phyloP scores from a whole-genome alignment of 495 filamentous ascomycete species.

The Talaromyces stipitatus region DNA sequence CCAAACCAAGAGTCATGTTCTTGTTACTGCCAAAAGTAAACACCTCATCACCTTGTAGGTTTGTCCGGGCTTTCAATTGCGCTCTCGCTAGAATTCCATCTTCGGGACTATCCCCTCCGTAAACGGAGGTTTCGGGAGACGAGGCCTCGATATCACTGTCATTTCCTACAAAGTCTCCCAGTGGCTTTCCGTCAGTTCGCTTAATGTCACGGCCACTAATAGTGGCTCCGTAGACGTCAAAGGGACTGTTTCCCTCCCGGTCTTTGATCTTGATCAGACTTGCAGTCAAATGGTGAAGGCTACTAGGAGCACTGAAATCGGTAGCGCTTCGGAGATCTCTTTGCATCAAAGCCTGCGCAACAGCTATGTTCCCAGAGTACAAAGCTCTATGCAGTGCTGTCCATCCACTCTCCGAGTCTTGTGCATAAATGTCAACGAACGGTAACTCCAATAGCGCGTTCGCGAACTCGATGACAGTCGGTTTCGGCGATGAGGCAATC shows the following conservation, averaged over 20 bases:
- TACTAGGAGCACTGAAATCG: constrained; percentile 37
- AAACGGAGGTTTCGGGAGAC: constrained; percentile 28
- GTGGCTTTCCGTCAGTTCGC: constrained; percentile 9
- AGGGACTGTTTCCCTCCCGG: constrained; percentile 86
- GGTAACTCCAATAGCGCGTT: constrained; percentile 71
- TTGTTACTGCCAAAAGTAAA: constrained; percentile 94
- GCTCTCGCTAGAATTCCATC: constrained; percentile 16
- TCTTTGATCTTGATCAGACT: constrained; percentile 92
- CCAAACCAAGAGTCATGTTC: constrained; percentile 85
- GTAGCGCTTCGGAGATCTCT: constrained; percentile 63
- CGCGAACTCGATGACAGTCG: constrained; percentile 63
- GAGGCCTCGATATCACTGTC: constrained; percentile 24
- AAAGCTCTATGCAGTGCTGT: constrained; percentile 87
- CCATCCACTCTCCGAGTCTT: constrained; percentile 92
- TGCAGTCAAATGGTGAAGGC: constrained; percentile 40
- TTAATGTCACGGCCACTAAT: constrained; percentile 55
- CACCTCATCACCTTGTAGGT: constrained; percentile 69
- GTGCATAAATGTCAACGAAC: constrained; percentile 73
- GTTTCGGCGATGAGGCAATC: constrained; percentile 64
- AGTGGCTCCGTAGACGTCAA: constrained; percentile 81
- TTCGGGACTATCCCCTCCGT: constrained; percentile 28
- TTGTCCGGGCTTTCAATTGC: constrained; percentile 20
- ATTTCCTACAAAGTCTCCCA: constrained; percentile 11
- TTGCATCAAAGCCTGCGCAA: constrained; percentile 71
- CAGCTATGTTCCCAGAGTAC: constrained; percentile 85